A percentile compares a stretch with the other conserved stretches of the same genome.
phyloP scores from a whole-genome alignment of 2,329 filamentous ascomycete species.

The Diplodia sapinea region DNA sequence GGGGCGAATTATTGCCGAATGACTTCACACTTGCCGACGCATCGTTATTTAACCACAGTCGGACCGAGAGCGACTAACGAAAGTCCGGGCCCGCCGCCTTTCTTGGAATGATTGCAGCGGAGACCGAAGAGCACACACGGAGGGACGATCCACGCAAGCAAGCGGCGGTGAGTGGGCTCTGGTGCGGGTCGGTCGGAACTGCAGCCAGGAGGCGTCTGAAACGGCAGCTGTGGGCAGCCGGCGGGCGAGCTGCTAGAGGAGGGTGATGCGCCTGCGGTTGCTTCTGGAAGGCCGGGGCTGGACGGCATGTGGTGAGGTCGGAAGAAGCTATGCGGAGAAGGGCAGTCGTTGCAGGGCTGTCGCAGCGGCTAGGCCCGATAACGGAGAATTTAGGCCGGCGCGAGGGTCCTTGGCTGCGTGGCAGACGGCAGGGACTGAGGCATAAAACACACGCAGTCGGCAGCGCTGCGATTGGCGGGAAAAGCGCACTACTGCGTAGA shows the following conservation, averaged over 20 bases:
- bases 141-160: constrained; percentile 11
- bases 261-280: neutral
- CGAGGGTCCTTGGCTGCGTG: no score
- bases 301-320: neutral
- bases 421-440: neutral
- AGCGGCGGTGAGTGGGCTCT: constrained; percentile 16
- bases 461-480: constrained; percentile 7
- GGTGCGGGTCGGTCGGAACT: neutral
- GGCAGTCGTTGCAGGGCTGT: constrained; percentile 4
- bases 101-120: neutral
- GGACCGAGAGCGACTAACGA: constrained; percentile 9
- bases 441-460: constrained; percentile 4
- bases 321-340: constrained; percentile 26
- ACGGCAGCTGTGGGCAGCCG: neutral
- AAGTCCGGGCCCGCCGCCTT: neutral
- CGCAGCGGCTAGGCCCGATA: constrained; percentile 21
- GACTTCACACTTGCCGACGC: constrained; percentile 22
- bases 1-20: constrained; percentile 19
- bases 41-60: constrained; percentile 16
- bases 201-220: neutral
- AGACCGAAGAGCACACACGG: constrained; percentile 1
- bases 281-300: constrained; percentile 2
- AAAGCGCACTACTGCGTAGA: neutral
- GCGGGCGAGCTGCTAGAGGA: neutral
- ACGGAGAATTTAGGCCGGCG: constrained; percentile 4